Evolutionary conservation across 2,329 filamentous ascomycete genomes (phyloP).

Genomic region (Lithohypha guttulata): DNA sequence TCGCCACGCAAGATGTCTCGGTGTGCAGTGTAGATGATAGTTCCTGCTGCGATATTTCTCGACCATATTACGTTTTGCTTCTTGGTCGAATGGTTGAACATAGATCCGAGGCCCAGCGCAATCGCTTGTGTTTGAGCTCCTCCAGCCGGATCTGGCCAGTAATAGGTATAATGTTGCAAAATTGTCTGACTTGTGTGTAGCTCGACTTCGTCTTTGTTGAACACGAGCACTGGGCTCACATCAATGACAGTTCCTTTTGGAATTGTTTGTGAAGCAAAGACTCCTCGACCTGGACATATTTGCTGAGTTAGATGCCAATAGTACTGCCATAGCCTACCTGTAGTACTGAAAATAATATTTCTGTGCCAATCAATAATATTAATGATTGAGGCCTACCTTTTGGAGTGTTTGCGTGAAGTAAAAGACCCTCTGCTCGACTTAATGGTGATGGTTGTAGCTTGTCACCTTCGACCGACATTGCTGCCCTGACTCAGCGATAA

Average conservation of each 20-base stretch:
- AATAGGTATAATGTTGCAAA: constrained; percentile 45
- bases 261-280: constrained; percentile 22
- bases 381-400: too few species aligned
- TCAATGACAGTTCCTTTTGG: constrained; percentile 21
- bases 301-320: too few species aligned
- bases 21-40: constrained; percentile 39
- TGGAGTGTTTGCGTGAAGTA: constrained; percentile 20
- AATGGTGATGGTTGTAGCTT: constrained; percentile 8
- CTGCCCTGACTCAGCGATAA: too few species aligned
- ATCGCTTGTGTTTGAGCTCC: constrained; percentile 37
- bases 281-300: constrained; percentile 20
- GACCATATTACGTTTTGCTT: constrained; percentile 44
- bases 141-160: constrained; percentile 22
- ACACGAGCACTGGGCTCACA: constrained; percentile 28
- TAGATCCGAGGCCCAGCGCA: constrained; percentile 42
- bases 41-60: constrained; percentile 31
- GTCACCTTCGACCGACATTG: background rate
- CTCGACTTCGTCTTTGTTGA: constrained; percentile 35
- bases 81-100: constrained; percentile 44
- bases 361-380: too few species aligned
- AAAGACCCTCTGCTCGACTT: constrained; percentile 14
- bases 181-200: constrained; percentile 37
- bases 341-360: too few species aligned
- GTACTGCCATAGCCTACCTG: too few species aligned
- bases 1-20: constrained; percentile 38